Evolutionary conservation across 495 filamentous ascomycete species (phyloP).

Genomic region (Talaromyces trachyspermus): DNA sequence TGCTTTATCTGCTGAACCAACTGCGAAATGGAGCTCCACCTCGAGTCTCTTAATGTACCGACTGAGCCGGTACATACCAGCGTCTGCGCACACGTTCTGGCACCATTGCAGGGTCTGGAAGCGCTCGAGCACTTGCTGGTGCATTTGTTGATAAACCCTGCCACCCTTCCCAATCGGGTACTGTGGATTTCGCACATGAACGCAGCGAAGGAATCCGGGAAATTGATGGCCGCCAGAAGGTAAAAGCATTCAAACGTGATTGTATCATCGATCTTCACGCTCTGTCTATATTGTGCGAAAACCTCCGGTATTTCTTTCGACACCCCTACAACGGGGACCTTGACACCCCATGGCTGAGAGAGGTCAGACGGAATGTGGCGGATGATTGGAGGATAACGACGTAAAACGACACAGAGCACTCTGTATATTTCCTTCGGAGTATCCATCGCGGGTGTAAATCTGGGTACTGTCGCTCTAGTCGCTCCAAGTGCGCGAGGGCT

Average conservation of each 20-base stretch:
- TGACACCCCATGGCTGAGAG: neutral
- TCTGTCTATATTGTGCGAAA: neutral
- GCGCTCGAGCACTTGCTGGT: neutral
- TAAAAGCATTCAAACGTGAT: neutral
- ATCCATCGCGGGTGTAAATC: neutral
- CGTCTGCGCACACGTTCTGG: neutral
- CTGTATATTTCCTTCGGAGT: neutral
- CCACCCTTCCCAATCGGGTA: neutral
- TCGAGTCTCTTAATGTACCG: neutral
- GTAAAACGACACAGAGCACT: neutral
- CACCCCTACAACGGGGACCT: neutral
- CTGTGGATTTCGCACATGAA: neutral
- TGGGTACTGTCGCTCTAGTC: neutral
- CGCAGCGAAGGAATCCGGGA: neutral
- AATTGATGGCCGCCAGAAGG: neutral
- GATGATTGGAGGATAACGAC: neutral
- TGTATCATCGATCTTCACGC: neutral
- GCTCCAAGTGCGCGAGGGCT: neutral
- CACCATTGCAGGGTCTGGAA: neutral
- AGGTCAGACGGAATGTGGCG: neutral
- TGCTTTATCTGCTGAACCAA: neutral
- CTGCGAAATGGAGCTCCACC: neutral
- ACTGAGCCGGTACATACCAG: neutral
- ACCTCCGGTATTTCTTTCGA: neutral
- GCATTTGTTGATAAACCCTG: neutral